These are phyloP conservation scores for Acer campestre DNA, from an alignment of 345 rosid species.

Conservation along the genomic window DNA sequence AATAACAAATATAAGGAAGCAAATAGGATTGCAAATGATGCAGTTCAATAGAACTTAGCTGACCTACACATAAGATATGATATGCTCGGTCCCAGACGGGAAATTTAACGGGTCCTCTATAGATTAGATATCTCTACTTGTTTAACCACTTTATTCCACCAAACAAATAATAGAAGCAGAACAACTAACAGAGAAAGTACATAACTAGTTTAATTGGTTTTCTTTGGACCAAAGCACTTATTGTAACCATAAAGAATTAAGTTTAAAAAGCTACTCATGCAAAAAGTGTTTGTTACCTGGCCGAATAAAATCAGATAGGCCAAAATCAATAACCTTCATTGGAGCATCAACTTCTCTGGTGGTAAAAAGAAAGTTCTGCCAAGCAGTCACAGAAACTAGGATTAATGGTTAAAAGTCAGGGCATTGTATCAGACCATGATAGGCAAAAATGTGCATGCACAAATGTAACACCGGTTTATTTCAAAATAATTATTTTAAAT, in stretches of 20 bases:
- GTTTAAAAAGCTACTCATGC: not conserved
- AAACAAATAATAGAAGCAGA: not conserved
- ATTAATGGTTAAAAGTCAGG: conserved; percentile 4
- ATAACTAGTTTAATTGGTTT: not conserved
- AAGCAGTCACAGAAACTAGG: conserved; percentile 18
- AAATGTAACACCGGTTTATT: not conserved
- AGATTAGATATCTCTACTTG: not conserved
- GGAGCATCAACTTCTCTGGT: conserved; percentile 74
- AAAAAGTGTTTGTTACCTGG: conserved; percentile 56
- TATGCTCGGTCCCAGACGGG: not conserved
- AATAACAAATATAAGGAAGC: not conserved
- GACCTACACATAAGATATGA: not conserved
- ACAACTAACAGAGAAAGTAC: not conserved
- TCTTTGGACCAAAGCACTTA: not conserved
- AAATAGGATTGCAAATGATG: conserved; percentile 4
- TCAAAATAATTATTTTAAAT: not conserved
- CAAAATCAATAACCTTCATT: conserved; percentile 95
- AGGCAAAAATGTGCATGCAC: not conserved
- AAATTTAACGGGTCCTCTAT: not conserved
- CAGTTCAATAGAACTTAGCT: conserved; percentile 1
- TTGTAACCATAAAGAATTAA: not conserved
- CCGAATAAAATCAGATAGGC: conserved; percentile 77
- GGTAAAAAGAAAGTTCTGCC: conserved; percentile 90
- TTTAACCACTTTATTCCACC: not conserved
- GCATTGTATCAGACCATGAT: not conserved